These are phyloP conservation scores for Candida ipomoeae DNA, from an alignment of 805 yeast species.

Conservation along the genomic window DNA sequence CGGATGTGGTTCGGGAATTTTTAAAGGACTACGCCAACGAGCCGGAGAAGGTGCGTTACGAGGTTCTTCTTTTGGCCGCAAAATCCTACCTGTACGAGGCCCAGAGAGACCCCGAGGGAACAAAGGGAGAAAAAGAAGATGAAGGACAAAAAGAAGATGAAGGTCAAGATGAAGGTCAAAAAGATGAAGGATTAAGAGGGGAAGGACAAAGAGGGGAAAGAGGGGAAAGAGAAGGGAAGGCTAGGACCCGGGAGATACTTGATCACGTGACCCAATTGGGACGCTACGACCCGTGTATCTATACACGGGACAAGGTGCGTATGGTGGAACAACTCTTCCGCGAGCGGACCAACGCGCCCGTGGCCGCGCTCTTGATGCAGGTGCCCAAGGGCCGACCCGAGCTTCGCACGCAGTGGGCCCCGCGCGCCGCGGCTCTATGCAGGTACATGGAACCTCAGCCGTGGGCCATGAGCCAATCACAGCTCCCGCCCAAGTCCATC, in stretches of 20 bases:
- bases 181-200: too few relatives aligned
- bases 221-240: too few relatives aligned
- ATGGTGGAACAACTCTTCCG: slow-evolving; percentile 58
- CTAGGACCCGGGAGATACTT: slow-evolving; percentile 42
- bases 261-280: slow-evolving; percentile 58
- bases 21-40: slow-evolving; percentile 53
- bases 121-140: background rate
- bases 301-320: slow-evolving; percentile 82
- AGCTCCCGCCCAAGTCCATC: slow-evolving; percentile 28
- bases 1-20: slow-evolving; percentile 67
- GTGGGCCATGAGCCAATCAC: slow-evolving; percentile 41
- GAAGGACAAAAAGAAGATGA: too few relatives aligned
- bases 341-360: slow-evolving; percentile 41
- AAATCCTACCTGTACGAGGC: slow-evolving; percentile 45
- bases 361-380: slow-evolving; percentile 68
- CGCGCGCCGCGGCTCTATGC: background rate
- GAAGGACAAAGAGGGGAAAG: too few relatives aligned
- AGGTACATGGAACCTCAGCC: slow-evolving; percentile 29
- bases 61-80: slow-evolving; percentile 67
- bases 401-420: background rate
- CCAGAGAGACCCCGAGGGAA: slow-evolving; percentile 11
- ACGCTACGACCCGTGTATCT: slow-evolving; percentile 69
- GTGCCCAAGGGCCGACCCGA: slow-evolving; percentile 70
- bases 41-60: slow-evolving; percentile 57
- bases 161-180: too few relatives aligned